Percentiles rank a stretch among this genome's conserved stretches.
Conservation (phyloP, 2,329 filamentous ascomycete species). For the Beauveria asiatica region DNA sequence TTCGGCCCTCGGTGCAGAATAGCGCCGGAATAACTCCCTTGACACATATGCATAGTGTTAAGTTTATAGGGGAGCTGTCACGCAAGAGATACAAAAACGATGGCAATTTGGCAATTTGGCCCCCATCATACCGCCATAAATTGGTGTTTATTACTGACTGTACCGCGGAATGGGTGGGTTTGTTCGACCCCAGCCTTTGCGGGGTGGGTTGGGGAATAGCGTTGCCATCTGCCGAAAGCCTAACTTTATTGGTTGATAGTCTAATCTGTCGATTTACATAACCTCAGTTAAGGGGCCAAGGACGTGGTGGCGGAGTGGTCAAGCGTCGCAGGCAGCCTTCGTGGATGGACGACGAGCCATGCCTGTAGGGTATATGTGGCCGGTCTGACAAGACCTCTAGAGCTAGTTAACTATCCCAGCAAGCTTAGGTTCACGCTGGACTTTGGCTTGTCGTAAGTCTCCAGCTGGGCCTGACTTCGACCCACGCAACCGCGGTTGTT, state of each 20-base stretch:
- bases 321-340: too few relatives aligned
- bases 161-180: not conserved
- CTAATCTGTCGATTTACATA: too few relatives aligned
- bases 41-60: not conserved
- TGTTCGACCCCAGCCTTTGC: not conserved
- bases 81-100: not conserved
- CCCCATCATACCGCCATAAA: not conserved
- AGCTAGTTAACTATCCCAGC: too few relatives aligned
- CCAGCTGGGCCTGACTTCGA: not conserved
- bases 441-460: not conserved
- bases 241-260: not conserved
- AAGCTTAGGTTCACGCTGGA: not conserved
- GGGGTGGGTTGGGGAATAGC: conserved; percentile 10
- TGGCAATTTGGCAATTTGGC: not conserved
- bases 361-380: not conserved
- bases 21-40: conserved; percentile 1
- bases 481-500: not conserved
- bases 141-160: not conserved
- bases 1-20: not conserved
- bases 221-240: not conserved
- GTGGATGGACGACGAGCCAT: not conserved
- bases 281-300: too few relatives aligned
- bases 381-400: too few relatives aligned
- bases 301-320: too few relatives aligned
- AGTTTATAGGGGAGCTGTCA: not conserved